Conservation (phyloP, 495 filamentous ascomycete species). For the Darksidea phi region DNA sequence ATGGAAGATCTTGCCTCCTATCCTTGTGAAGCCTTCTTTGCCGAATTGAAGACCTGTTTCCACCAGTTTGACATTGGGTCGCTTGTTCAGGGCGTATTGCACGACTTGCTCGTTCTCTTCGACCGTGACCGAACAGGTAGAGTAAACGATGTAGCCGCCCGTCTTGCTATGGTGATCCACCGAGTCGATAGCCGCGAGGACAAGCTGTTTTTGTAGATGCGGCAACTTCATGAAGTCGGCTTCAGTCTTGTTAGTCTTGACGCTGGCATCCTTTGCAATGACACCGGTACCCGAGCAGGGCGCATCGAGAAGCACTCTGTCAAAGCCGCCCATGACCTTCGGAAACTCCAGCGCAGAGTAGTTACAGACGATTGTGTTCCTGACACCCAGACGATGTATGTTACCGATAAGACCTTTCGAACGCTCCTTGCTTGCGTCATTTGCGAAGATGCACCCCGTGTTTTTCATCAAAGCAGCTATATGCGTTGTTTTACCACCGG, state of each 20-base stretch:
- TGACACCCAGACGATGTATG: slow-evolving; percentile 88
- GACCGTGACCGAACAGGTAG: slow-evolving; percentile 86
- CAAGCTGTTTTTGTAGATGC: slow-evolving; percentile 88
- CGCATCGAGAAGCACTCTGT: slow-evolving; percentile 76
- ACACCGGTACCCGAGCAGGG: slow-evolving; percentile 84
- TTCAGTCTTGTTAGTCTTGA: slow-evolving; percentile 97
- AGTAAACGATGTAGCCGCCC: slow-evolving; percentile 92
- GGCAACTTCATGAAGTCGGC: slow-evolving; percentile 88
- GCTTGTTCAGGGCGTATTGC: slow-evolving; percentile 82
- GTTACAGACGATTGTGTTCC: slow-evolving; percentile 92
- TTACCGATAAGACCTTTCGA: slow-evolving; percentile 97
- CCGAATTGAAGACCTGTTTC: slow-evolving; percentile 93
- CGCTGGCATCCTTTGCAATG: slow-evolving; percentile 89
- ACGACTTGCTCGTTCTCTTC: slow-evolving; percentile 95
- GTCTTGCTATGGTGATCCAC: slow-evolving; percentile 82
- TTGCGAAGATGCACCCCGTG: slow-evolving; percentile 92
- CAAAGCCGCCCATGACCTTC: slow-evolving; percentile 90
- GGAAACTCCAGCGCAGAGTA: slow-evolving; percentile 92
- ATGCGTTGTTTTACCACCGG: slow-evolving; percentile 96
- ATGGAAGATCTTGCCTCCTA: slow-evolving; percentile 86
- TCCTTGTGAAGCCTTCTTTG: slow-evolving; percentile 82
- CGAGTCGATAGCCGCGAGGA: slow-evolving; percentile 91
- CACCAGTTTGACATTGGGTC: slow-evolving; percentile 90
- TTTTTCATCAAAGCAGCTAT: slow-evolving; percentile 98
- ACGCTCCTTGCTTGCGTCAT: slow-evolving; percentile 90